These are phyloP conservation scores for Periglandula ipomoeae DNA, from an alignment of 2,329 filamentous ascomycete species.

Conservation along the genomic window DNA sequence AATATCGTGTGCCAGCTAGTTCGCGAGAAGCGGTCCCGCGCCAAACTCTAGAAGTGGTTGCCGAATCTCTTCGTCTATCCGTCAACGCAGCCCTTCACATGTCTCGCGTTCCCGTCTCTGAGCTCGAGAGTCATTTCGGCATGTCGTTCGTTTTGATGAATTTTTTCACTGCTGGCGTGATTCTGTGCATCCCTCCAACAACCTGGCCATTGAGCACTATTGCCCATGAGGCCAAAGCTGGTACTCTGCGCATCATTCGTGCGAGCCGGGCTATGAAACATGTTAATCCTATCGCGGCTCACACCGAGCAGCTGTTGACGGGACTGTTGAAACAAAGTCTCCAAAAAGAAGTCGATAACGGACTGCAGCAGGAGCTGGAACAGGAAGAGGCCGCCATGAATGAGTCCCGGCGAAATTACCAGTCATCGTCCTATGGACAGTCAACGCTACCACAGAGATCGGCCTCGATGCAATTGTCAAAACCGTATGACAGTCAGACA, in stretches of 20 bases:
- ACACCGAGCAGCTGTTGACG: constrained; percentile 5
- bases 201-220: constrained; percentile 17
- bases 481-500: neutral
- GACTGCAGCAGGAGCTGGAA: constrained; percentile 1
- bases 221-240: constrained; percentile 20
- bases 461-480: neutral
- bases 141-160: constrained; percentile 12
- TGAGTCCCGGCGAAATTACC: neutral
- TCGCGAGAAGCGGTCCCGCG: constrained; percentile 7
- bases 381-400: neutral
- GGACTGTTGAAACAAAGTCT: constrained; percentile 4
- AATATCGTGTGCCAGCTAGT: constrained; percentile 3
- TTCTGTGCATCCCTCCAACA: constrained; percentile 21
- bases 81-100: constrained; percentile 20
- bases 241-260: constrained; percentile 19
- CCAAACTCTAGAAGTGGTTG: constrained; percentile 13
- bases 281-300: neutral
- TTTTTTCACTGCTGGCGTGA: constrained; percentile 14
- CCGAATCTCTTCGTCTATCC: constrained; percentile 15
- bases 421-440: neutral
- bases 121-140: constrained; percentile 17
- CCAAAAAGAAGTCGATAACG: constrained; percentile 4
- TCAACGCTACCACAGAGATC: neutral
- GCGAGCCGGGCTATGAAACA: constrained; percentile 12
- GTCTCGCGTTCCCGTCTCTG: constrained; percentile 16